Evolutionary conservation across 2,329 filamentous ascomycete genomes (phyloP), one percentile per base, ranked within the genome.

Genomic region (Nectriaceae sp.): DNA sequence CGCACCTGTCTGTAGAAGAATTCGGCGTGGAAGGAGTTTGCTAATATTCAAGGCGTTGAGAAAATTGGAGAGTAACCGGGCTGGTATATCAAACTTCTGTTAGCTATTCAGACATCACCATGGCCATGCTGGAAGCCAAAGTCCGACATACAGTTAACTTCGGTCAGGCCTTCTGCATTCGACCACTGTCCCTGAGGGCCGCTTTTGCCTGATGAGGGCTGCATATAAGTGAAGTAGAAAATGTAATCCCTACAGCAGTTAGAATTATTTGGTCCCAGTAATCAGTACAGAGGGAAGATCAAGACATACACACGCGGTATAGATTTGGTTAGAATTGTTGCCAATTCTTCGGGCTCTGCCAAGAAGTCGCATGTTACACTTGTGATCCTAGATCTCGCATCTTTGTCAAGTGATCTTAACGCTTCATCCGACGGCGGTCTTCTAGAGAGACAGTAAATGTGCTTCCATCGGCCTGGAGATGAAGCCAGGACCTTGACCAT

Each of bases 191-290:
- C 16, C 40, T 5, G 38, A 19, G 21, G 21, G 5, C 19, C 42
- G 21, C 21, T 19, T 20, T 40, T 39, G 1, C 6, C 15, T 20
- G 42, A 31, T 16, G 21, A 15, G 8, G 45, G 24, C 6, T 51
- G 44, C 2, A 44, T 37, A 39, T 51, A 51, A n/a, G 49, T 39
- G 20, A 42, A 26, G 42, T 39, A 51, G 29, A 52, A 52, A 5
- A 42, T 31, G 36, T 52, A 49, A 8, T 52, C 49, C 4, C 44
- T 50, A 22, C n/a, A n/a, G n/a, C n/a, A n/a, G n/a, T n/a, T n/a
- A n/a, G n/a, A n/a, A n/a, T n/a, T n/a, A n/a, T n/a, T n/a, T n/a
- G n/a, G n/a, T n/a, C n/a, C n/a, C n/a, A n/a, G n/a, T n/a, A n/a
- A n/a, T n/a, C n/a, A n/a, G n/a, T n/a, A n/a, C n/a, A n/a, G n/a